Evolutionary conservation across 495 filamentous ascomycete genomes (phyloP).

Genomic region (Friedmanniomyces endolithicus): DNA sequence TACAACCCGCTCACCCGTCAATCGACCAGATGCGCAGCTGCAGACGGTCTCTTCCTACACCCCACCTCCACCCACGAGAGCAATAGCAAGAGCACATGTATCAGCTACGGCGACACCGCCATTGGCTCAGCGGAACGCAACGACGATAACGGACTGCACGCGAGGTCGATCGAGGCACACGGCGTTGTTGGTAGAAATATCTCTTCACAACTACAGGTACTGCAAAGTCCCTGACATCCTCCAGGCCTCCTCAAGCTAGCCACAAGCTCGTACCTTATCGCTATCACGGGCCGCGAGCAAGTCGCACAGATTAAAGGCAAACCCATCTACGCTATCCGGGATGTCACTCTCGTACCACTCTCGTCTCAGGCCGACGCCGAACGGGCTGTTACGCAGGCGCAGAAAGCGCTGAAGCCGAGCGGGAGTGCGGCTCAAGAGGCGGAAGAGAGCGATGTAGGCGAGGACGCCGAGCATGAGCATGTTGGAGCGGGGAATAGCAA

Average conservation of each 20-base stretch:
- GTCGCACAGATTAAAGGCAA: slow-evolving; percentile 74
- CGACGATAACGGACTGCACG: slow-evolving; percentile 28
- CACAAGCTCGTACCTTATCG: slow-evolving; percentile 60
- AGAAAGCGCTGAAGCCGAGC: slow-evolving; percentile 36
- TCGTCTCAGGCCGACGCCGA: slow-evolving; percentile 61
- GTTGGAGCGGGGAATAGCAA: background rate
- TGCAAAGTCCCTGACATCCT: slow-evolving; percentile 34
- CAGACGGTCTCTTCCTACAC: slow-evolving; percentile 77
- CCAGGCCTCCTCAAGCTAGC: slow-evolving; percentile 51
- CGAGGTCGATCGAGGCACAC: slow-evolving; percentile 52
- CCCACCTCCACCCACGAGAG: slow-evolving; percentile 40
- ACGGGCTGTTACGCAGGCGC: slow-evolving; percentile 54
- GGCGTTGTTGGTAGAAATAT: slow-evolving; percentile 65
- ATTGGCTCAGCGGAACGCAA: slow-evolving; percentile 32
- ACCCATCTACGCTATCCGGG: slow-evolving; percentile 72
- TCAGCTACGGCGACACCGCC: slow-evolving; percentile 45
- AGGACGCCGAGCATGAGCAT: slow-evolving; percentile 27
- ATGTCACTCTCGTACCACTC: slow-evolving; percentile 77
- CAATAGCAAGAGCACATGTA: slow-evolving; percentile 59
- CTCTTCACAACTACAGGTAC: background rate
- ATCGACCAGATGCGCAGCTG: slow-evolving; percentile 46
- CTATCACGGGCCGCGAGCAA: slow-evolving; percentile 70
- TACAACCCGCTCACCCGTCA: background rate
- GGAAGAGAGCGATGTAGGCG: slow-evolving; percentile 31
- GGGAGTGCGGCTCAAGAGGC: slow-evolving; percentile 29